Evolutionary conservation across 495 filamentous ascomycete genomes (phyloP).

Genomic region (Chaetomium fimeti): DNA sequence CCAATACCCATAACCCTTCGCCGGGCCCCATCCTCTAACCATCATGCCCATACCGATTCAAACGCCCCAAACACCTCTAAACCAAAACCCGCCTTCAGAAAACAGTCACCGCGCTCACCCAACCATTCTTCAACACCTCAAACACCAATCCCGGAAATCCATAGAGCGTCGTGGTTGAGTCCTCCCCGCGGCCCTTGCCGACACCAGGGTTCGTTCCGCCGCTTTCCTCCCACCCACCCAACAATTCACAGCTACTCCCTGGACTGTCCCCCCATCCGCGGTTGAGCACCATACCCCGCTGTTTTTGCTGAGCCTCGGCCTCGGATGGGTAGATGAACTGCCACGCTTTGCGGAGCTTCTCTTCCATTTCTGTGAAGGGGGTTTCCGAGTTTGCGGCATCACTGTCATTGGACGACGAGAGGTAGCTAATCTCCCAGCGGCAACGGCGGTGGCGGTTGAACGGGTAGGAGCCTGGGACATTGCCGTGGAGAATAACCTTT

Average conservation of each 20-base stretch:
- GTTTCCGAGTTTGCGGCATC: conserved; percentile 68
- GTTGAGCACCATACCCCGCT: conserved; percentile 83
- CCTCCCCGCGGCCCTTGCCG: conserved; percentile 48
- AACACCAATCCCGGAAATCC: conserved; percentile 92
- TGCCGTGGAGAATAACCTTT: conserved; percentile 87
- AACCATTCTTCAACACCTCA: conserved; percentile 91
- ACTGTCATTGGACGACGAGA: conserved; percentile 33
- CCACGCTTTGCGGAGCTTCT: conserved; percentile 68
- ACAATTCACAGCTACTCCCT: conserved; percentile 82
- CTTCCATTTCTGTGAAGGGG: conserved; percentile 66
- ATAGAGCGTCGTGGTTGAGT: conserved; percentile 83
- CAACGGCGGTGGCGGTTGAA: conserved; percentile 93
- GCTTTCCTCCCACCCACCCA: conserved; percentile 86
- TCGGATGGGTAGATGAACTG: conserved; percentile 61
- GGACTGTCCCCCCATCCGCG: conserved; percentile 89
- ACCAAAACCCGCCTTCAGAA: conserved; percentile 37
- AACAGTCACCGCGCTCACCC: conserved; percentile 85
- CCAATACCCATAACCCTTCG: background rate
- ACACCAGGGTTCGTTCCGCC: conserved; percentile 38
- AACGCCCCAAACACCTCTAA: background rate
- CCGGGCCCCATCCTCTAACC: background rate
- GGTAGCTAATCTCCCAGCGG: conserved; percentile 75
- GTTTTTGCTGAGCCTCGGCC: conserved; percentile 60
- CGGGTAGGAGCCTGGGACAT: conserved; percentile 91
- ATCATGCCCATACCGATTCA: background rate